Conservation (phyloP, 2,329 filamentous ascomycete species). For the Talaromyces marneffei region DNA sequence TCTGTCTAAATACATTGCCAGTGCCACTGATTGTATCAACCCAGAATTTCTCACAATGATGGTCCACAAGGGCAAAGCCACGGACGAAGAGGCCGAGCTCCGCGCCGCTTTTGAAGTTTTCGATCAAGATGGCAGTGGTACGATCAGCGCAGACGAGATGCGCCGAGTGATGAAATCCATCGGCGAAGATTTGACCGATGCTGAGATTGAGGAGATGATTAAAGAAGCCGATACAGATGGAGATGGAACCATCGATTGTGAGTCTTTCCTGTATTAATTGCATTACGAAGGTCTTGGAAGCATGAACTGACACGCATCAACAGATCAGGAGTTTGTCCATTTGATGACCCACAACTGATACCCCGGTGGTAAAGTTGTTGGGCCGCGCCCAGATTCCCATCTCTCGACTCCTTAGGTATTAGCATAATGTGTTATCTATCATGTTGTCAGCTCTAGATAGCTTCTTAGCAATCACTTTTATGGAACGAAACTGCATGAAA, state of each 20-base stretch:
- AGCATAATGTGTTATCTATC: not conserved
- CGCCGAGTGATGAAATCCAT: slow-evolving; percentile 91
- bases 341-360: slow-evolving; percentile 1
- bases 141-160: slow-evolving; percentile 81
- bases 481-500: too few relatives aligned
- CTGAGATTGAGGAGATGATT: slow-evolving; percentile 91
- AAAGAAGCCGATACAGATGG: slow-evolving; percentile 85
- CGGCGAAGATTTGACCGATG: slow-evolving; percentile 83
- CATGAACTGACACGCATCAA: not conserved
- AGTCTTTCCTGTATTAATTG: slow-evolving; percentile 32
- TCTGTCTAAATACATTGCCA: too few relatives aligned
- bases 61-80: slow-evolving; percentile 91
- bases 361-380: not conserved
- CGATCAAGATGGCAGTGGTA: slow-evolving; percentile 85
- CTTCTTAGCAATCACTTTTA: not conserved
- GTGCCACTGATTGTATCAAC: too few relatives aligned
- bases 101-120: slow-evolving; percentile 87
- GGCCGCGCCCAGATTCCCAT: not conserved
- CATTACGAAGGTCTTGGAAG: too few relatives aligned
- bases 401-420: not conserved
- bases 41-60: slow-evolving; percentile 88
- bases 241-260: slow-evolving; percentile 84
- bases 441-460: too few relatives aligned
- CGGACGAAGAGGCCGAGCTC: slow-evolving; percentile 85
- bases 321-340: not conserved